Evolutionary conservation across 768 basidiomycete genomes (phyloP), one percentile per base, ranked within the genome.

Genomic region (Suillus subluteus): DNA sequence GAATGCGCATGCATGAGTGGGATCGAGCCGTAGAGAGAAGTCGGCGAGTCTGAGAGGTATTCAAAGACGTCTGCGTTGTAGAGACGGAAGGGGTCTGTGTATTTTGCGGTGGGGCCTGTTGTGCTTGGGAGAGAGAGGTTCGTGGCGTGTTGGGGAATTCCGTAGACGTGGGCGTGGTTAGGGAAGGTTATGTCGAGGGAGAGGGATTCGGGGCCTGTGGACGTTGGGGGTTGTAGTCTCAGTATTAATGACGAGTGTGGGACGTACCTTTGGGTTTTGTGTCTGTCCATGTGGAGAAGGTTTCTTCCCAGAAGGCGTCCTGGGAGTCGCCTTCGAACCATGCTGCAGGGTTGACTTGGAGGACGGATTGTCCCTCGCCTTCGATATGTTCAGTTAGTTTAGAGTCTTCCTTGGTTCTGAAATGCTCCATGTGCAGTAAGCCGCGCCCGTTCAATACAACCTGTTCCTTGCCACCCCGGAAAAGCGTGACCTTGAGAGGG

Each of bases 11-110:
- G 95, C 82, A 99, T 87, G 69, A 98, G 77, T 15, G 94, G 97
- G 65, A 98, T 92, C 23, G 92, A 88, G 59, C 97, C 96, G 73
- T 99, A 98, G 59, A 98, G 87, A 1, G 92, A 89, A 70, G 90
- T 88, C 3, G 89, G 79, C 1, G 89, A 89, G 30, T 89, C 90
- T 0, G 94, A 88, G 32, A 92, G 86, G 78, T 99, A 98, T 79
- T 99, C 96, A 75, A 98, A 99, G 48, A 98, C 96, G 73, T 99
- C 98, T 62, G 91, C 81, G 73, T 99, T 99, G 81, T 91, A 98
- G 4, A 99, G 87, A 32, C 98, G 88, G 80, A 96, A 99, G 0
- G 98, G 98, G 40, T 99, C 98, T 3, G 85, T 84, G 79, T 91
- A 99, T 62, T 84, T 82, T 4, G 92, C 82, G 46, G 87, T 81